phyloP scores from a whole-genome alignment of 768 basidiomycete genomes.

The Boletus tomentosulus region DNA sequence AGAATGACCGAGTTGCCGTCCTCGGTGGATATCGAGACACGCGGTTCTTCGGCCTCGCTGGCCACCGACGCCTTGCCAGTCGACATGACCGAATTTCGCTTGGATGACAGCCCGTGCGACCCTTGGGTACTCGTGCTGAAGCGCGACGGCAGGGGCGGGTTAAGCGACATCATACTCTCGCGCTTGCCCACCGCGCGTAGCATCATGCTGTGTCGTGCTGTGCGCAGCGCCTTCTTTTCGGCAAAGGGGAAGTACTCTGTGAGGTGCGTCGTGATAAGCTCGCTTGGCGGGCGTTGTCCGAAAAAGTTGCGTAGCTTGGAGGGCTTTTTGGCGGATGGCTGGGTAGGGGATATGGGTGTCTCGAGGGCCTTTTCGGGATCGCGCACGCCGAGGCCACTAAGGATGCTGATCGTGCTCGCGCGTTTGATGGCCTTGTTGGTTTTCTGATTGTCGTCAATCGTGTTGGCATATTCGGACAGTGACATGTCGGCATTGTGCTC shows the following conservation, averaged over 20 bases:
- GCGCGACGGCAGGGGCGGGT: conserved; percentile 39
- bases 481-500: conserved; percentile 35
- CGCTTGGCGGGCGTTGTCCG: conserved; percentile 95
- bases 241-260: conserved; percentile 94
- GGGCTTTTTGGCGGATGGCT: conserved; percentile 38
- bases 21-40: conserved; percentile 71
- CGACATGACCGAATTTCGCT: conserved; percentile 36
- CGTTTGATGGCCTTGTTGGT: conserved; percentile 51
- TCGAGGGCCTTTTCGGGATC: conserved; percentile 68
- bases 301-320: conserved; percentile 92
- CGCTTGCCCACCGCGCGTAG: conserved; percentile 47
- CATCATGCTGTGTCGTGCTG: conserved; percentile 88
- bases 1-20: conserved; percentile 65
- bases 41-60: conserved; percentile 55
- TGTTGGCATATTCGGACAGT: conserved; percentile 23
- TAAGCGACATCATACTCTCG: conserved; percentile 42
- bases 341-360: conserved; percentile 49
- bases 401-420: conserved; percentile 90
- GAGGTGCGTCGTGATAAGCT: conserved; percentile 92
- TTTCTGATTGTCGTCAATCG: conserved; percentile 25
- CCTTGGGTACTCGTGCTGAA: conserved; percentile 35
- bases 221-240: conserved; percentile 88
- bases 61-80: conserved; percentile 32
- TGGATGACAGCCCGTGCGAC: conserved; percentile 45
- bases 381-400: conserved; percentile 89